phyloP scores from a whole-genome alignment of 2,329 filamentous ascomycete genomes.

The Hymenoscyphus occultus region DNA sequence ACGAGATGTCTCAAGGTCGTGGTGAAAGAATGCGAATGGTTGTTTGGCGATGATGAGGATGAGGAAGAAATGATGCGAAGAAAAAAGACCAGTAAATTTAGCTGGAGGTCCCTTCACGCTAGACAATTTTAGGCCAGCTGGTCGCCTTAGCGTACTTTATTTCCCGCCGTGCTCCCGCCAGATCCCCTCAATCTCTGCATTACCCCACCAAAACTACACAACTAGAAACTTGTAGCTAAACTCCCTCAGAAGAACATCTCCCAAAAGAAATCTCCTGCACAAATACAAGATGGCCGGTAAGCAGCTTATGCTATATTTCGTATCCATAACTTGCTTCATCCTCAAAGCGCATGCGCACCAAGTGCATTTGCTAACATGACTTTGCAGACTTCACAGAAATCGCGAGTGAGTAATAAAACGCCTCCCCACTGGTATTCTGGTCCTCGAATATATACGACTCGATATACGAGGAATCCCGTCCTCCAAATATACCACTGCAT shows the following conservation, averaged over 20 bases:
- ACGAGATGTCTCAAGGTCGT: too few relatives aligned
- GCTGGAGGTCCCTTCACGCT: too few relatives aligned
- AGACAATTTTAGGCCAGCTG: background rate
- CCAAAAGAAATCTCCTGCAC: constrained; percentile 1
- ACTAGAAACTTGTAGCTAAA: constrained; percentile 6
- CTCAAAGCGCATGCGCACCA: background rate
- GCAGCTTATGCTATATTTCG: constrained; percentile 15
- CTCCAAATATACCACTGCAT: background rate
- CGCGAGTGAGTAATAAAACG: constrained; percentile 40
- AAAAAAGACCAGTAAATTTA: background rate
- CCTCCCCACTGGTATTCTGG: background rate
- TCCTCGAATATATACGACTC: background rate
- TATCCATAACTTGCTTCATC: too few relatives aligned
- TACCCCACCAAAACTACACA: constrained; percentile 16
- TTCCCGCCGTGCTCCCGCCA: background rate
- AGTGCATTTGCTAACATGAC: constrained; percentile 6
- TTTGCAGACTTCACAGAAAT: constrained; percentile 40
- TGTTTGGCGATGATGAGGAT: background rate
- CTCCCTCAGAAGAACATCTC: constrained; percentile 1
- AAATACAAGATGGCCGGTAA: constrained; percentile 35
- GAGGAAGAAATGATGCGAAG: background rate
- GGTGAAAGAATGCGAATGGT: background rate
- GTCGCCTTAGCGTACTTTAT: background rate
- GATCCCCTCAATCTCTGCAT: background rate
- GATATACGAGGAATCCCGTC: background rate